These are phyloP conservation scores for Globisporangium cystogenes DNA, from an alignment of 352 stramenopile genomes.

Conservation along the genomic window DNA sequence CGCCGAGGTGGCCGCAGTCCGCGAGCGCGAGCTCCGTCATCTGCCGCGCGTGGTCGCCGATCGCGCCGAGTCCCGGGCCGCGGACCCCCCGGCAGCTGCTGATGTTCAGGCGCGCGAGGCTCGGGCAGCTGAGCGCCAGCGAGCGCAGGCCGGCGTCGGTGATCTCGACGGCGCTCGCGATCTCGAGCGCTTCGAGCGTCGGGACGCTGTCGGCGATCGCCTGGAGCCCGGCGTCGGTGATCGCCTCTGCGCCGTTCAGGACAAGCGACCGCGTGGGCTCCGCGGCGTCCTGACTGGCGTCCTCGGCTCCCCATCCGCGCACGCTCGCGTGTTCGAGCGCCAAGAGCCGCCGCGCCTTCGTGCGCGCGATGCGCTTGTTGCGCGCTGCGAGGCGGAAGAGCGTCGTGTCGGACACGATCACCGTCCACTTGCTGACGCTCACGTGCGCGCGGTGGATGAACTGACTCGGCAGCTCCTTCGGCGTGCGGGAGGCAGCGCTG, in stretches of 20 bases:
- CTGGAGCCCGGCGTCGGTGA: slow-evolving; percentile 55
- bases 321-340: neutral
- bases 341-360: slow-evolving; percentile 16
- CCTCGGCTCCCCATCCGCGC: neutral
- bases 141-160: slow-evolving; percentile 53
- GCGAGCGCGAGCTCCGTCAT: slow-evolving; percentile 36
- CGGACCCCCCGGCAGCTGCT: slow-evolving; percentile 32
- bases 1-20: slow-evolving; percentile 47
- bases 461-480: slow-evolving; percentile 52
- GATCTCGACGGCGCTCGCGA: slow-evolving; percentile 34
- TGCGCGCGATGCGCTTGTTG: slow-evolving; percentile 42
- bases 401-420: slow-evolving; percentile 59
- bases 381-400: slow-evolving; percentile 52
- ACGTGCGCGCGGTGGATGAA: slow-evolving; percentile 50
- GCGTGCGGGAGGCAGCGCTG: neutral
- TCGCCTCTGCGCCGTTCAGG: slow-evolving; percentile 55
- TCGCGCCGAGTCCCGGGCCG: slow-evolving; percentile 54
- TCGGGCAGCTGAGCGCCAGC: slow-evolving; percentile 38
- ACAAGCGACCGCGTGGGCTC: slow-evolving; percentile 39
- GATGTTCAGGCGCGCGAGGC: slow-evolving; percentile 50
- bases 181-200: slow-evolving; percentile 48
- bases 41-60: slow-evolving; percentile 49
- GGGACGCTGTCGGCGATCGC: slow-evolving; percentile 44
- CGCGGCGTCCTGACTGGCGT: neutral
- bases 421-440: slow-evolving; percentile 58